Evolutionary conservation across 345 rosid genomes (phyloP).

Genomic region (Populus pruinosa): DNA sequence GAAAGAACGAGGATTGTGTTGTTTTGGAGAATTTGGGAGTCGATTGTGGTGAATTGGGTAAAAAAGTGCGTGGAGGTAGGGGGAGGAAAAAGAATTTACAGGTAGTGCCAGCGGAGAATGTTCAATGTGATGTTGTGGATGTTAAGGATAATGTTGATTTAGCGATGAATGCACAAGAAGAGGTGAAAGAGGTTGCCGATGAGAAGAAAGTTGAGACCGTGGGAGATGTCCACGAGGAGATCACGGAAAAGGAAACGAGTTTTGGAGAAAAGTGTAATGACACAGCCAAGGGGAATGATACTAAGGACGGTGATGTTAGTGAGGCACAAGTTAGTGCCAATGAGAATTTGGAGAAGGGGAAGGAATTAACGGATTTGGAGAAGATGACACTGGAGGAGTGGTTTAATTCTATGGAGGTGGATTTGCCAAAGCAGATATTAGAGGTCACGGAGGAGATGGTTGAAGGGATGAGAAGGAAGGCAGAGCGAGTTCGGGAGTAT

Average conservation of each 20-base stretch:
- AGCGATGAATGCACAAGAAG: neutral
- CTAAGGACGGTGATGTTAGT: neutral
- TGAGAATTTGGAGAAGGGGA: slow-evolving; percentile 5
- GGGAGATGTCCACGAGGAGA: neutral
- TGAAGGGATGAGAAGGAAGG: slow-evolving; percentile 48
- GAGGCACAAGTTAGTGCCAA: neutral
- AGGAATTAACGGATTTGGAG: slow-evolving; percentile 30
- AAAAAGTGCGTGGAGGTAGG: slow-evolving; percentile 3
- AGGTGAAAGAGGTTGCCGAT: neutral
- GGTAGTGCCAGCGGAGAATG: slow-evolving; percentile 16
- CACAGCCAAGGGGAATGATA: neutral
- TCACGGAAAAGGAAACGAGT: neutral
- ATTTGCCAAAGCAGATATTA: slow-evolving; percentile 46
- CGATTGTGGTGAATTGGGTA: slow-evolving; percentile 24
- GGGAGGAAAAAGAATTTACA: slow-evolving; percentile 17
- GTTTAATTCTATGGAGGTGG: slow-evolving; percentile 55
- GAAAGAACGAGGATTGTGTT: slow-evolving; percentile 13
- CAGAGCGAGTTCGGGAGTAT: slow-evolving; percentile 40
- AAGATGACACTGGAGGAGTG: slow-evolving; percentile 59
- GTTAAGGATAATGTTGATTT: neutral
- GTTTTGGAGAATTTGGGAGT: slow-evolving; percentile 11
- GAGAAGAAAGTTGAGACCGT: neutral
- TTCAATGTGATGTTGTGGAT: neutral
- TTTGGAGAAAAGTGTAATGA: neutral
- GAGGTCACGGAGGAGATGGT: slow-evolving; percentile 62